Evolutionary conservation across 2,329 filamentous ascomycete genomes (phyloP), one percentile per base, ranked within the genome.

Genomic region (Colletotrichum incanum): DNA sequence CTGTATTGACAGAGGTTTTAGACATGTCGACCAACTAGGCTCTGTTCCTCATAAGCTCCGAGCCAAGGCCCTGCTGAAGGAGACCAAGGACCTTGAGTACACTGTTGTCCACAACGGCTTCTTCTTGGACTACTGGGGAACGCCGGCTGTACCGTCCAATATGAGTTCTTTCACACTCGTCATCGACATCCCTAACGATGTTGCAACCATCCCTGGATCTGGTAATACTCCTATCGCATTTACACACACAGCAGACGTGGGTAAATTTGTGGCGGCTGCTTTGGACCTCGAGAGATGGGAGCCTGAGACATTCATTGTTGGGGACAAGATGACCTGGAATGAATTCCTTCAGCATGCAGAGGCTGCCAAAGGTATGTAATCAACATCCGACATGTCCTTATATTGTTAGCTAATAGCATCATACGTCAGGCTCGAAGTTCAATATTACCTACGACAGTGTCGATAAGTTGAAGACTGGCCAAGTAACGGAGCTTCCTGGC

Each of bases 181-280:
- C 4, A 71, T 88, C 26, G 85, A 88, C 74, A 81, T 88, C 12
- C 67, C 76, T 4, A 80, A 81, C 71, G 82, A 84, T 16, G 78
- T 77, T 3, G 87, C 87, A 1, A 85, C 82, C 14, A 84, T 89
- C 26, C 87, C 87, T 0, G 86, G 86, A 0, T 79, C 83, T 28
- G 88, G 88, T 0, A 79, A 85, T n/a, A 80, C 78, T 7, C 77
- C 77, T 3, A 79, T 86, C 11, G 77, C 81, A 3, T 85, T 88
- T 76, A 89, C 86, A 0, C 85, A 88, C 74, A 86, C 83, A 1
- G 77, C 77, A 5, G 87, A 90, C 74, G 78, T 90, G 50, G 86
- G 83, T 3, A 81, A 77, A 45, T 88, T 86, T 65, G 80, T 87
- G 6, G 82, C 81, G 9, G 81, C 80, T 5, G 68, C 80, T 4